phyloP scores from a whole-genome alignment of 768 basidiomycete species.

The Suillus luteus region DNA sequence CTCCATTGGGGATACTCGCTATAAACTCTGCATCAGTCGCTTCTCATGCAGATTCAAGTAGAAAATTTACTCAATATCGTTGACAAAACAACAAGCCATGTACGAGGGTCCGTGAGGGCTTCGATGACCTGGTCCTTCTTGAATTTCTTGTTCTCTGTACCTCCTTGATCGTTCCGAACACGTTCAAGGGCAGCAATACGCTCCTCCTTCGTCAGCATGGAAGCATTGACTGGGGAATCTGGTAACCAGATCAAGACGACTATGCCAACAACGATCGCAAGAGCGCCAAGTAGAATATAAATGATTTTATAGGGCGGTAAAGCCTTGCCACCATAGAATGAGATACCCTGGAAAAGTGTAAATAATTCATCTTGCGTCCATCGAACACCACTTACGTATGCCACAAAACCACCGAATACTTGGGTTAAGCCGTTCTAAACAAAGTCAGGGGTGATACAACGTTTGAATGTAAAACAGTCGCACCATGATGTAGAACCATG shows the following conservation, averaged over 20 bases:
- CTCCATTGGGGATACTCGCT: constrained; percentile 72
- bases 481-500: constrained; percentile 71
- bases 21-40: constrained; percentile 12
- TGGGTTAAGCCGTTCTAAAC: constrained; percentile 58
- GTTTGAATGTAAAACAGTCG: constrained; percentile 5
- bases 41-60: background rate
- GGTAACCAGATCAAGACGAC: constrained; percentile 61
- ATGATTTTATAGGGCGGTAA: constrained; percentile 64
- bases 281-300: constrained; percentile 58
- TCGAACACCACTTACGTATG: constrained; percentile 46
- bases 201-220: constrained; percentile 57
- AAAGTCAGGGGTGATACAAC: background rate
- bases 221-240: constrained; percentile 64
- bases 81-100: constrained; percentile 63
- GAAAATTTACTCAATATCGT: constrained; percentile 51
- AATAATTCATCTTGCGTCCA: constrained; percentile 2
- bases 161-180: constrained; percentile 66
- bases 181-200: constrained; percentile 64
- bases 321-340: constrained; percentile 48
- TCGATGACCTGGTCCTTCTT: constrained; percentile 62
- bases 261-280: constrained; percentile 61
- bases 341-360: constrained; percentile 45
- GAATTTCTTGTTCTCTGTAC: constrained; percentile 58
- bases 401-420: constrained; percentile 64
- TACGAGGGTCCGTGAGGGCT: constrained; percentile 56